Base-by-base conservation (phyloP, 2,329 filamentous ascomycete species). In the Colletotrichum australisinense region DNA sequence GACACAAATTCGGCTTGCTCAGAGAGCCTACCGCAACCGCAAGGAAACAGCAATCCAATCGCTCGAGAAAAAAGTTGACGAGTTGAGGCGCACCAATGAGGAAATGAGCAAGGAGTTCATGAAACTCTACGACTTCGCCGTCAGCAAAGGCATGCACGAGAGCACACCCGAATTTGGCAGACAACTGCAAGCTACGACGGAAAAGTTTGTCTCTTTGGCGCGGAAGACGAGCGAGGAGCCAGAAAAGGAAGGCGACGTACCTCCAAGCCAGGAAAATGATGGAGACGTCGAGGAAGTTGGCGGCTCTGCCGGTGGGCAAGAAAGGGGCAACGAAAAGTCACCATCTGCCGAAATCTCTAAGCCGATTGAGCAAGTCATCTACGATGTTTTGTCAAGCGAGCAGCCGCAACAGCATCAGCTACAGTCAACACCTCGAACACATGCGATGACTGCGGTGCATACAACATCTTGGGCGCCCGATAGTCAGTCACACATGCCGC, bases 1-100 rank as follows among this genome's bases (percentile, higher is more conserved):
- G 67, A 96, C 94, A 5, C 95, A 98, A 80, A 97, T 98, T 75
- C 92, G 95, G 28, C 88, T 96, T 67, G 95, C 95, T 2, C 95
- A 97, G 81, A 88, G 95, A 76, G 94, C 94, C 1, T 97, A 97
- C 79, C 91, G 95, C 19, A 91, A 93, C 78, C 92, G 95, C 64
- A 97, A 97, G 82, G 95, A 97, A 79, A 92, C 89, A 26, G 93
- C 93, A 5, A 96, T 97, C 69, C 88, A 90, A 32, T 90, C 90
- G 1, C 86, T 97, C 12, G 92, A 95, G 79, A 88, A 90, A 67
- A 88, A 92, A 74, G 93, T 96, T 30, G 85, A 91, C 67, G 87
- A 90, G 28, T 88, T 97, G n/a, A 89, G 92, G 72, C 86, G 88
- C 16, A 90, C 89, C 26, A 93, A 95, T 73, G 89, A 93, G 69